Evolutionary conservation across 352 stramenopile species (phyloP).

Genomic region (Stramenopiles sp.): DNA sequence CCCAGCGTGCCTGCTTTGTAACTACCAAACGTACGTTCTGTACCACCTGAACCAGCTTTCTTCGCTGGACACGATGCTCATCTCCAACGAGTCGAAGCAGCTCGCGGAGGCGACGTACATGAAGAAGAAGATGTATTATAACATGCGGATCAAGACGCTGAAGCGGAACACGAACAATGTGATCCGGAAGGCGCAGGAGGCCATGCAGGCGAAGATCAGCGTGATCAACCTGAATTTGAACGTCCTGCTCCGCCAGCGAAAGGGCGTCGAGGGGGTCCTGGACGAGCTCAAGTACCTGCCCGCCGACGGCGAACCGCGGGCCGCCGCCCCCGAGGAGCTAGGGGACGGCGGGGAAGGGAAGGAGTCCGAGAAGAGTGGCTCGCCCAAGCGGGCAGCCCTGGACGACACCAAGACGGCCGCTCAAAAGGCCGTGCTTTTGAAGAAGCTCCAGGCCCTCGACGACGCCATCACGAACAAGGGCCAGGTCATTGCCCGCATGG

Average conservation of each 20-base stretch:
- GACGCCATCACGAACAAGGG: constrained; percentile 5
- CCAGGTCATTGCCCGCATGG: not conserved
- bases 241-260: constrained; percentile 23
- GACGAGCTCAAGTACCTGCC: constrained; percentile 17
- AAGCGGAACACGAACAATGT: constrained; percentile 44
- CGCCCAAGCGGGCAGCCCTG: not conserved
- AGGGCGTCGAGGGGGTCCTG: constrained; percentile 24
- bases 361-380: not conserved
- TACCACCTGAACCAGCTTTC: constrained; percentile 47
- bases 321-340: too few species aligned
- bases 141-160: constrained; percentile 71
- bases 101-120: constrained; percentile 67
- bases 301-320: not conserved
- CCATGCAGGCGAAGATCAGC: constrained; percentile 18
- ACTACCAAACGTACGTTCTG: constrained; percentile 72
- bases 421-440: not conserved
- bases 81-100: constrained; percentile 51
- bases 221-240: constrained; percentile 26
- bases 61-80: constrained; percentile 45
- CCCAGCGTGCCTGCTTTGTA: constrained; percentile 63
- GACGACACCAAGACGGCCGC: not conserved
- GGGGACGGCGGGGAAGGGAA: not conserved
- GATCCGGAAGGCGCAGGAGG: constrained; percentile 30
- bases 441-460: not conserved
- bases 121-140: constrained; percentile 86